Evolutionary conservation across 345 rosid genomes (phyloP).

Genomic region (Aquilaria malaccensis): DNA sequence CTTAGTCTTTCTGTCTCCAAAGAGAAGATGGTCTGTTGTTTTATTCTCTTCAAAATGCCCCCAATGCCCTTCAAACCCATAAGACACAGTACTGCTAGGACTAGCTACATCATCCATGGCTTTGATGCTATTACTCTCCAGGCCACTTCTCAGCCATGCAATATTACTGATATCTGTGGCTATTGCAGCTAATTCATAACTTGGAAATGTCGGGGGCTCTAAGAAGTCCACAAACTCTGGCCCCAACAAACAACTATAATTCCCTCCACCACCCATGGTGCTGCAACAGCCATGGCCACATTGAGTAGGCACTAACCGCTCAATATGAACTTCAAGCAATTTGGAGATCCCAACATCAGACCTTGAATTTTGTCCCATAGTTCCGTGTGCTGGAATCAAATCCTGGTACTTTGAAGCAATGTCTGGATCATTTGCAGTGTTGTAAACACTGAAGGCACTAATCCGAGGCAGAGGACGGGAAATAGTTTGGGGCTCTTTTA

Average conservation of each 20-base stretch:
- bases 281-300: constrained; percentile 75
- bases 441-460: constrained; percentile 48
- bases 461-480: constrained; percentile 63
- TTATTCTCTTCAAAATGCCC: constrained; percentile 24
- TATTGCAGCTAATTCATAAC: constrained; percentile 70
- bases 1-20: constrained; percentile 34
- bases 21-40: constrained; percentile 23
- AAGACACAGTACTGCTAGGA: constrained; percentile 25
- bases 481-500: constrained; percentile 43
- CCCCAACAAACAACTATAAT: constrained; percentile 51
- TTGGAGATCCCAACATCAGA: constrained; percentile 44
- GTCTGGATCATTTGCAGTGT: constrained; percentile 29
- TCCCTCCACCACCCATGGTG: constrained; percentile 15
- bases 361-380: constrained; percentile 34
- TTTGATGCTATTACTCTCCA: constrained; percentile 46
- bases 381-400: constrained; percentile 25
- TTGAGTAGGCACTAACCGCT: constrained; percentile 50
- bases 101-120: constrained; percentile 38
- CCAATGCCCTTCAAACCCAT: constrained; percentile 20
- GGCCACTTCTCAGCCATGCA: constrained; percentile 83
- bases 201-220: constrained; percentile 53
- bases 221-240: constrained; percentile 69
- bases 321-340: constrained; percentile 49
- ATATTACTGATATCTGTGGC: constrained; percentile 73
- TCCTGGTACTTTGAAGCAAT: constrained; percentile 26